These are phyloP conservation scores for Artomyces pyxidatus DNA, from an alignment of 768 basidiomycete genomes.

Conservation along the genomic window DNA sequence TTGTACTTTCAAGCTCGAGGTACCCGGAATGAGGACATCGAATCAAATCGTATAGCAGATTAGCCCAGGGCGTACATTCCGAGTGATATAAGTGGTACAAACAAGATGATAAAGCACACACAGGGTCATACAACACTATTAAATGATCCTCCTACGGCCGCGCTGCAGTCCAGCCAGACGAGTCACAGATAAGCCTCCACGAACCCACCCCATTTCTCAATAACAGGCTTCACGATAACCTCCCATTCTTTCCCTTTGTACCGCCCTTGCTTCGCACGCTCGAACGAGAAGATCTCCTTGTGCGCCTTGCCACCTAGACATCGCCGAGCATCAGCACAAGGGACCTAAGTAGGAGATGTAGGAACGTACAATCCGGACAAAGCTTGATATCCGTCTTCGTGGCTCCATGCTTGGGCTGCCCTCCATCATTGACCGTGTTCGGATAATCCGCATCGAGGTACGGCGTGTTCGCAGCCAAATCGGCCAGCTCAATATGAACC, in stretches of 20 bases:
- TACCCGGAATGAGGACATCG: background rate
- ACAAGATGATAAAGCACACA: constrained; percentile 1
- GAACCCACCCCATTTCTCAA: constrained; percentile 72
- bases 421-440: constrained; percentile 26
- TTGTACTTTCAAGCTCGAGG: background rate
- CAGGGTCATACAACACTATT: background rate
- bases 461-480: constrained; percentile 46
- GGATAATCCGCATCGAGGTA: constrained; percentile 52
- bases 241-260: constrained; percentile 71
- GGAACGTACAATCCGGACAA: constrained; percentile 39
- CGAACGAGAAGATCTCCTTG: constrained; percentile 75
- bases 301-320: constrained; percentile 50
- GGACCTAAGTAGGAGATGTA: constrained; percentile 18
- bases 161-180: background rate
- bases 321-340: background rate
- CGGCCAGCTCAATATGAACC: constrained; percentile 73
- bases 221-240: constrained; percentile 60
- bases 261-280: constrained; percentile 40
- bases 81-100: background rate
- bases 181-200: constrained; percentile 27
- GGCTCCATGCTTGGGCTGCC: constrained; percentile 11
- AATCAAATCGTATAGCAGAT: background rate
- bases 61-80: background rate
- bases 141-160: background rate
- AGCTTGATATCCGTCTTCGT: constrained; percentile 16